These are phyloP conservation scores for Fusarium circinatum DNA, from an alignment of 2,329 filamentous ascomycete species.

Conservation along the genomic window DNA sequence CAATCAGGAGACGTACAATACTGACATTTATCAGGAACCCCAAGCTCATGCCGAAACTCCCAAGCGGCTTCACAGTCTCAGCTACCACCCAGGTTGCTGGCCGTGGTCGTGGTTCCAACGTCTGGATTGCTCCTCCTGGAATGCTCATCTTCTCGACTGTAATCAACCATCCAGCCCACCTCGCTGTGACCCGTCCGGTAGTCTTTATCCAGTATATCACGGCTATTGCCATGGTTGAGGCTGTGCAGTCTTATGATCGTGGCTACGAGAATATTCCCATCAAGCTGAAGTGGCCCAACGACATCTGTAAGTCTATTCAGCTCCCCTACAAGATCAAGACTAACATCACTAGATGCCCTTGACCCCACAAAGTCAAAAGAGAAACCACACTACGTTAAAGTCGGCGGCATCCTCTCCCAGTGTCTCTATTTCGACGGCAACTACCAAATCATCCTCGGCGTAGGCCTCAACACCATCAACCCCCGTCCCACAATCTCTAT, in stretches of 20 bases:
- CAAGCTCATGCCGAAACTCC: conserved; percentile 77
- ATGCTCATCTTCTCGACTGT: conserved; percentile 88
- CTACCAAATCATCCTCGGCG: conserved; percentile 87
- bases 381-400: conserved; percentile 77
- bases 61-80: conserved; percentile 86
- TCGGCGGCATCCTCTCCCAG: conserved; percentile 92
- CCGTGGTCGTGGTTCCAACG: conserved; percentile 88
- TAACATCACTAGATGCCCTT: conserved; percentile 63
- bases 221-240: conserved; percentile 86
- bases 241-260: conserved; percentile 80
- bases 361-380: conserved; percentile 66
- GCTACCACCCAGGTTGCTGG: conserved; percentile 90
- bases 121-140: conserved; percentile 93
- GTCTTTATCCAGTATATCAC: conserved; percentile 95
- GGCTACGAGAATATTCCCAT: conserved; percentile 82
- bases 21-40: conserved; percentile 69
- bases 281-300: conserved; percentile 97
- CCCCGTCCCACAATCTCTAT: conserved; percentile 87
- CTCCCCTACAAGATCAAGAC: rapidly evolving
- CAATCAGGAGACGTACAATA: neutral
- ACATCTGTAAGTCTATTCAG: conserved; percentile 71
- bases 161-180: conserved; percentile 81
- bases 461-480: conserved; percentile 89
- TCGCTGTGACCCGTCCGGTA: conserved; percentile 79
- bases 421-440: conserved; percentile 79